phyloP scores from a whole-genome alignment of 2,329 filamentous ascomycete species.

The Hypocreales sp. region DNA sequence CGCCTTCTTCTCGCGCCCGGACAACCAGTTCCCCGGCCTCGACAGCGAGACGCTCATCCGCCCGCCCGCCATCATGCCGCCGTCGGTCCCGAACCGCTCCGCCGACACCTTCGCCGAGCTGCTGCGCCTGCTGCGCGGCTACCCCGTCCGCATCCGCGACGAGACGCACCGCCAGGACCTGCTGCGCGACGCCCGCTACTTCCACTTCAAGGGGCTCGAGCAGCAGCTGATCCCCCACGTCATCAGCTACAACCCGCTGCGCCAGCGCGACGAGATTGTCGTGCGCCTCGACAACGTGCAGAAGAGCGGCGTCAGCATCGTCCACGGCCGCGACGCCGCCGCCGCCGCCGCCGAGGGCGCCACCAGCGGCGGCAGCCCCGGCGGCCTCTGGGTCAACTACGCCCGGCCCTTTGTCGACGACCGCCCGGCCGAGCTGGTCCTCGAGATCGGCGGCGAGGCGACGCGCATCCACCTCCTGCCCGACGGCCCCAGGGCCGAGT shows the following conservation, averaged over 20 bases:
- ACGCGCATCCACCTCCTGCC: conserved; percentile 37
- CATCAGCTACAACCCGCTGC: conserved; percentile 58
- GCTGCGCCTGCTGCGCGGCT: conserved; percentile 68
- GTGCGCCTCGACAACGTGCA: conserved; percentile 77
- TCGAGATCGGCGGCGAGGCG: conserved; percentile 61
- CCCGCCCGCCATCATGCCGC: conserved; percentile 73
- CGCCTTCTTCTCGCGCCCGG: conserved; percentile 68
- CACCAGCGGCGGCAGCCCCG: conserved; percentile 10
- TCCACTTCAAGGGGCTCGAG: conserved; percentile 82
- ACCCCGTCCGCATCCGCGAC: conserved; percentile 60
- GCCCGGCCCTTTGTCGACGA: conserved; percentile 77
- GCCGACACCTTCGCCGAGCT: conserved; percentile 77
- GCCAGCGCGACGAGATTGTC: conserved; percentile 57
- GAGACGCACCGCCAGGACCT: conserved; percentile 65
- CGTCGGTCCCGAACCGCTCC: conserved; percentile 63
- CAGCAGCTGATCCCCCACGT: conserved; percentile 69
- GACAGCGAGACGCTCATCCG: conserved; percentile 65
- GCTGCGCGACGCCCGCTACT: conserved; percentile 78
- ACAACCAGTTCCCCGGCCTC: conserved; percentile 74
- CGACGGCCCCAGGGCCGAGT: conserved; percentile 41
- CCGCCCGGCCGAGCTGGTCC: conserved; percentile 52
- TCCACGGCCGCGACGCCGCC: conserved; percentile 23
- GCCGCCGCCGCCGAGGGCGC: neutral
- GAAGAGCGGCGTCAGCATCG: conserved; percentile 64
- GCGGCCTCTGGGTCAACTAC: conserved; percentile 52